Conservation (phyloP, 768 basidiomycete species). For the Naganishia friedmannii region DNA sequence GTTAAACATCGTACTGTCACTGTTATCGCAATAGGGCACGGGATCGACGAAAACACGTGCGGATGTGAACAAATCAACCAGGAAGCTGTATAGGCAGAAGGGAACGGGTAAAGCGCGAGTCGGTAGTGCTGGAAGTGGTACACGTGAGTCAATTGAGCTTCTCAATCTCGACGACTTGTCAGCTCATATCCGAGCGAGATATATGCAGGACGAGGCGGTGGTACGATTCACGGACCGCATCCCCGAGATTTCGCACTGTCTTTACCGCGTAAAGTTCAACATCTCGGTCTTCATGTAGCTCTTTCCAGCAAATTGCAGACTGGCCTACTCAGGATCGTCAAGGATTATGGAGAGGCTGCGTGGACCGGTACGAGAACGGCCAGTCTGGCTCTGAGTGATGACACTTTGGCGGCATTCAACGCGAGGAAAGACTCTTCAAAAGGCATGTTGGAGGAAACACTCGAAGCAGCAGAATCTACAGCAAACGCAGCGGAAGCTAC, state of each 20-base stretch:
- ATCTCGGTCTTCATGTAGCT: constrained; percentile 89
- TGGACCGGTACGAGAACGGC: constrained; percentile 54
- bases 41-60: constrained; percentile 86
- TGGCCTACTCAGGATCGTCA: constrained; percentile 69
- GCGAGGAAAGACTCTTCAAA: constrained; percentile 8
- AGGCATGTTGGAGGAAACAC: constrained; percentile 22
- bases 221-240: constrained; percentile 84
- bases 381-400: constrained; percentile 67
- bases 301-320: constrained; percentile 78
- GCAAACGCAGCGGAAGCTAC: constrained; percentile 56
- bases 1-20: not conserved
- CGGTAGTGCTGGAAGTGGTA: constrained; percentile 67
- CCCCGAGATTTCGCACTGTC: constrained; percentile 88
- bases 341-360: constrained; percentile 42
- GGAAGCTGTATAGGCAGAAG: constrained; percentile 87
- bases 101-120: constrained; percentile 85
- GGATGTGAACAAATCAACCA: constrained; percentile 83
- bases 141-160: constrained; percentile 39
- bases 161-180: not conserved
- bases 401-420: constrained; percentile 4
- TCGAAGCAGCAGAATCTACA: constrained; percentile 67
- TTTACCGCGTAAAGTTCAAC: constrained; percentile 84
- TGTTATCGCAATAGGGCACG: constrained; percentile 59
- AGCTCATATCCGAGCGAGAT: not conserved
- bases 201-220: constrained; percentile 75